Conservation (phyloP, 345 rosid genomes). For the Eucalyptus cloeziana region DNA sequence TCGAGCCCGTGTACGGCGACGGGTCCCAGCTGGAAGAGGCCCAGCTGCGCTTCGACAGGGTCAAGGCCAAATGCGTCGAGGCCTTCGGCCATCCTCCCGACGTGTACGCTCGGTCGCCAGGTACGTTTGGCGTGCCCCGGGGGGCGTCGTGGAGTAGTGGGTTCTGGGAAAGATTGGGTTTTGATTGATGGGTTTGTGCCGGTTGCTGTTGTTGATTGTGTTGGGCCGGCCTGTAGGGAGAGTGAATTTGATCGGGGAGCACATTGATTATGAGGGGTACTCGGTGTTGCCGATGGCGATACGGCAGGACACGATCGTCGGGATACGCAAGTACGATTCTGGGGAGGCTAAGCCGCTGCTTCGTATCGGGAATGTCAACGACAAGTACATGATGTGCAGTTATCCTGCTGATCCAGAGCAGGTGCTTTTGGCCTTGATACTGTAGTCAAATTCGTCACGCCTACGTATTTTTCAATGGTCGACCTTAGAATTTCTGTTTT, state of each 20-base stretch:
- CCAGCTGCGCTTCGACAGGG: slow-evolving; percentile 46
- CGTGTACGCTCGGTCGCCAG: slow-evolving; percentile 83
- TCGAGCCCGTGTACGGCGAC: slow-evolving; percentile 62
- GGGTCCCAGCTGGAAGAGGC: slow-evolving; percentile 80
- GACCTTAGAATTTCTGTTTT: background rate
- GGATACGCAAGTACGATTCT: slow-evolving; percentile 44
- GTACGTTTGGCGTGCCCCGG: slow-evolving; percentile 6
- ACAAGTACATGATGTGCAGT: slow-evolving; percentile 57
- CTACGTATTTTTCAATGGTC: background rate
- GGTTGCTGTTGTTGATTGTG: background rate
- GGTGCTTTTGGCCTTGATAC: slow-evolving; percentile 18
- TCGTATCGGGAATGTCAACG: slow-evolving; percentile 64
- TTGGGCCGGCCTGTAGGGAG: slow-evolving; percentile 38
- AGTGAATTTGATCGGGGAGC: slow-evolving; percentile 97
- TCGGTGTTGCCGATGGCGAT: slow-evolving; percentile 99
- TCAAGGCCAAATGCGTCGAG: slow-evolving; percentile 49
- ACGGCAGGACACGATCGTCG: slow-evolving; percentile 83
- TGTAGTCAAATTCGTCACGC: background rate
- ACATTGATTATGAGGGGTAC: slow-evolving; percentile 95
- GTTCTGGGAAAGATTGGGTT: background rate
- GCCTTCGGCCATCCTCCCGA: slow-evolving; percentile 63
- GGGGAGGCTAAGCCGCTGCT: slow-evolving; percentile 38
- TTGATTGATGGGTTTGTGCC: background rate
- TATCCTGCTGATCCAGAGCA: slow-evolving; percentile 82
- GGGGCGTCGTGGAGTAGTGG: background rate